Evolutionary conservation across 257 asterid genomes (phyloP), one percentile per base, ranked within the genome.

Genomic region (Primulina huaijiensis): DNA sequence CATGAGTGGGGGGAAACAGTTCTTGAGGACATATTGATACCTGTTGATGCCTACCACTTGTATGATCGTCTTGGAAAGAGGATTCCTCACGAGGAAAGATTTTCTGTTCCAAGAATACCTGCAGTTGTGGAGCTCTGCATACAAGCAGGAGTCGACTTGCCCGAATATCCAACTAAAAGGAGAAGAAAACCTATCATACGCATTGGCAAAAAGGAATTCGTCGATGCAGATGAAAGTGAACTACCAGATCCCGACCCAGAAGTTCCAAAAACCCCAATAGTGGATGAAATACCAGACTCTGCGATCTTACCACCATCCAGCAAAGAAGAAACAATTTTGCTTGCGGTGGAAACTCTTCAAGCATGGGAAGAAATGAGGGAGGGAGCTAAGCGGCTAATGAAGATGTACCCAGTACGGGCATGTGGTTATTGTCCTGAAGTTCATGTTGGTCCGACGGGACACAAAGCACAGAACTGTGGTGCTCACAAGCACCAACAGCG

Each of bases 401-500:
- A 86, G 81, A 68, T 93, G 96, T 93, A 90, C 74, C 88, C 94
- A 0, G 95, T 89, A 17, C 84, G 97, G 76, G 90, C 81, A 14
- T 94, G 97, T 50, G 99, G 99, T 30, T 94, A 94, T 69, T 94
- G 97, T 64, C 96, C 99, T 0, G 99, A 91, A 74, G 83, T 94
- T 33, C 99, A 94, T 52, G 85, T 94, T 34, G 99, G 97, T 23
- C 87, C 92, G 2, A 86, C 78, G 1, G 99, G 99, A 31, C 99
- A 90, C 86, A 90, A 81, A 78, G 97, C 96, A 1, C 99, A 93
- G 82, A 90, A 86, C 72, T 93, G 99, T 75, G 97, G 99, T 46
- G 96, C 97, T 38, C 91, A 83, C 73, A 93, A 93, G 85, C 99
- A 94, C 74, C 99, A 94, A 81, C 99, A 94, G 82, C 88, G 97